phyloP scores from a whole-genome alignment of 257 asterid genomes.

The Solanum etuberosum region DNA sequence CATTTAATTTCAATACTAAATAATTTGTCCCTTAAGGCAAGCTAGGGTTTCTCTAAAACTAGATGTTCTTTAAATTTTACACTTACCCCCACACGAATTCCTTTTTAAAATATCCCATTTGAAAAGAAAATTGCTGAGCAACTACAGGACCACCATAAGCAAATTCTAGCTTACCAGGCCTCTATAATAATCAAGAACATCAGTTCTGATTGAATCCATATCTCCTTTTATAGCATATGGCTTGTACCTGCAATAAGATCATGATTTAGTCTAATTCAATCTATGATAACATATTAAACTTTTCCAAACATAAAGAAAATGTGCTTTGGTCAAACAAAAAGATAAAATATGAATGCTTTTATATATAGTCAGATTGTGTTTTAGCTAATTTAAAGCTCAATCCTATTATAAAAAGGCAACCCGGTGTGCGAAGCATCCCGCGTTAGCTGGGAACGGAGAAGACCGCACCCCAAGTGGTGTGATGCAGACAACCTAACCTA shows the following conservation, averaged over 20 bases:
- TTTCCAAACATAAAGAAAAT: neutral
- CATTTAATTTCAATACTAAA: neutral
- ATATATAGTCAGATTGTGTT: neutral
- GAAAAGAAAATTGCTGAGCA: neutral
- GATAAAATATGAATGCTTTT: neutral
- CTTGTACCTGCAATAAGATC: constrained; percentile 46
- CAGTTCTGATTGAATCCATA: constrained; percentile 81
- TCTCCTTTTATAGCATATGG: constrained; percentile 88
- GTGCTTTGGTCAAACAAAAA: neutral
- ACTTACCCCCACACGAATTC: neutral
- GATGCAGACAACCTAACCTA: neutral
- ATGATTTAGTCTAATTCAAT: neutral
- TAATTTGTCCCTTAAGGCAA: neutral
- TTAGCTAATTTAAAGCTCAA: neutral
- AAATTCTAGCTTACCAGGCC: constrained; percentile 26
- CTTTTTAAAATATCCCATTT: neutral
- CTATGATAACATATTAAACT: neutral
- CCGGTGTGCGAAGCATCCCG: neutral
- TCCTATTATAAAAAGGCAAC: neutral
- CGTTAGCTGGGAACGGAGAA: neutral
- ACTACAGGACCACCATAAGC: neutral
- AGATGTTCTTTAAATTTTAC: neutral
- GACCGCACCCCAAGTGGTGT: neutral
- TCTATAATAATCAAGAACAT: constrained; percentile 58
- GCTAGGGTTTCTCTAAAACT: neutral